Evolutionary conservation across 176 grass and related monocot species (phyloP).

Genomic region (Avena eriantha): DNA sequence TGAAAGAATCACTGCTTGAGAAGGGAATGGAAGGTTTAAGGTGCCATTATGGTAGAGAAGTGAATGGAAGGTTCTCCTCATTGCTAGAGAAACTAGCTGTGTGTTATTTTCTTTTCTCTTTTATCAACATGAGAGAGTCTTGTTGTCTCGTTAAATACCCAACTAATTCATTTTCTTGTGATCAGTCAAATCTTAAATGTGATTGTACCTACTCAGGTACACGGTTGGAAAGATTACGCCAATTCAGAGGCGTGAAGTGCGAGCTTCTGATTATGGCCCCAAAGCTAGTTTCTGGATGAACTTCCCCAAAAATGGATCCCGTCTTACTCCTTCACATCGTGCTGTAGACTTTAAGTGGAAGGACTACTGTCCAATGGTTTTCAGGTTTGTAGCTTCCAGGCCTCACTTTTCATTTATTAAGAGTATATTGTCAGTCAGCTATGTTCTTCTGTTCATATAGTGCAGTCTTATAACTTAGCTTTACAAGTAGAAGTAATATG

Average conservation of each 20-base stretch:
- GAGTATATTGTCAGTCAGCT: neutral
- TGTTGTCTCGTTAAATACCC: conserved; percentile 2
- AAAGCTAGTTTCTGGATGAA: conserved; percentile 98
- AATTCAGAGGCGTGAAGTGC: conserved; percentile 88
- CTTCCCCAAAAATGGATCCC: conserved; percentile 86
- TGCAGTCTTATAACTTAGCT: neutral
- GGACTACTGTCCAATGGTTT: conserved; percentile 98
- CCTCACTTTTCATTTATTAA: neutral
- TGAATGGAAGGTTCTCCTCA: neutral
- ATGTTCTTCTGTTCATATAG: neutral
- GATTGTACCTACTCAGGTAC: conserved; percentile 64
- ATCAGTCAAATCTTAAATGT: neutral
- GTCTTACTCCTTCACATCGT: conserved; percentile 82
- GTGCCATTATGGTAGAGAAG: conserved; percentile 5
- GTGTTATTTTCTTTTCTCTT: neutral
- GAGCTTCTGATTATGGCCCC: conserved; percentile 85
- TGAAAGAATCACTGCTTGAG: conserved; percentile 4
- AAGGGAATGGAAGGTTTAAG: neutral
- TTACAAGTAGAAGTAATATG: neutral
- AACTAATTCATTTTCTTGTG: neutral
- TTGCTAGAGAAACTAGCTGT: neutral
- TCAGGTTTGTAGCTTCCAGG: conserved; percentile 63
- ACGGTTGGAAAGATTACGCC: conserved; percentile 99
- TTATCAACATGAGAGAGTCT: neutral
- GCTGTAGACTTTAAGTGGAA: conserved; percentile 99